Evolutionary conservation across 371 early-diverging fungal species (phyloP), one percentile per base, ranked within the genome.

Genomic region (Syncephalastrum racemosum): DNA sequence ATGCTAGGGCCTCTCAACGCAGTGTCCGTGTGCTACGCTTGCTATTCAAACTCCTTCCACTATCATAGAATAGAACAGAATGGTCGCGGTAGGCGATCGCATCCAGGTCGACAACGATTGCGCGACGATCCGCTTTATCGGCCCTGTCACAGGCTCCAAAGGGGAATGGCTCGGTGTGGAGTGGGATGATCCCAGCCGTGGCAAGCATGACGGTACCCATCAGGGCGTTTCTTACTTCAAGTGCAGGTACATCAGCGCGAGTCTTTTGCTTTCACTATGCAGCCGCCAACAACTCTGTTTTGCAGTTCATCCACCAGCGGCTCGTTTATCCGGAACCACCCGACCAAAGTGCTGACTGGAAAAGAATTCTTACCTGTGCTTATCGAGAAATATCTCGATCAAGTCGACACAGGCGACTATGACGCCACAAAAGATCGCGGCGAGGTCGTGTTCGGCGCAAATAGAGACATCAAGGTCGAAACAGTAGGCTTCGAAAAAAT

Each of bases 81-180:
- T 31, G 36, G 36, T 56, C 19, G 18, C 22, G 16, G 60, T 71
- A 40, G 75, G 73, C 27, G 58, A 63, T 40, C 68, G 82, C 8
- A 68, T 82, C 31, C 76, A 76, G 56, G 60, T 79, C 3, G 71
- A 64, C 4, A 52, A 64, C 13, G 70, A 83, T 62, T 55, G 68
- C 8, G 86, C 82, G 2, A 90, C 91, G 0, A 67, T 93, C 4
- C 84, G 86, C 13, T 93, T 79, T 59, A 66, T 77, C 56, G 93
- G 92, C 0, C 58, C 79, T 1, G 83, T 91, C 0, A 66, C 69
- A 3, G 70, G 70, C 0, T 74, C 87, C 19, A 66, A 66, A 16
- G 87, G 92, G 12, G 68, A 70, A 31, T 95, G 95, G 95, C 73
- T 89, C n/a, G 94, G 94, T 14, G 76, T 95, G n/a, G 92, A 94